Base-by-base conservation (phyloP, 2,329 filamentous ascomycete species). In the Aspergillus chevalieri region DNA sequence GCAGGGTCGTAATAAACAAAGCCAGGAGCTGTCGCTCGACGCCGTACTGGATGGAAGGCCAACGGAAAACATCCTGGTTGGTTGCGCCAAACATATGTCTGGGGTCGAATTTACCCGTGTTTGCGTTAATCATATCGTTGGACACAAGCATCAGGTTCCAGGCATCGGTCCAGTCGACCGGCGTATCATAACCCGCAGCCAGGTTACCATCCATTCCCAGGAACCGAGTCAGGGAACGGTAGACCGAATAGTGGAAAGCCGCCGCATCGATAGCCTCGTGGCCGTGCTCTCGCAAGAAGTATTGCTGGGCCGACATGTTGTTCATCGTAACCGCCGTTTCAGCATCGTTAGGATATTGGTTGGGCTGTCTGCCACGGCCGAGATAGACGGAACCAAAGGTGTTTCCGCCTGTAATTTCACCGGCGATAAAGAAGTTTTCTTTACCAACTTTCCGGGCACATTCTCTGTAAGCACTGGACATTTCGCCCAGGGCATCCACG, bases 31-130 rank as follows among this genome's bases (percentile, higher is more conserved):
- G 77, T 42, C 78, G 74, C 57, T 83, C 72, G 0, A 78, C 78
- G 3, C 82, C 82, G 50, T 80, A 74, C 34, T 71, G 68, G 21
- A 85, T 69, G 8, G 79, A 74, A 7, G 81, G 81, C 82, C 82
- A 85, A 33, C 81, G 74, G 57, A 85, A 81, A 6, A 85, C 80
- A 60, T 85, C 82, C 65, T 85, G 82, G 58, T 85, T 85, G 6
- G 81, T 82, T 2, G 78, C 76, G 44, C 82, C 82, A 58, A 78
- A 84, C 74, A 85, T 77, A 59, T 85, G 82, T 1, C 82, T 75
- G 3, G 82, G 82, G 56, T 85, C 82, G 52, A 83, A 82, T 47
- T 77, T 64, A 28, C 80, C 81, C 2, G 78, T 83, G 58, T 81
- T 79, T 2, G 78, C 72, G 55, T 84, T 84, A 53, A 79, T 66